Conservation (phyloP, 2,329 filamentous ascomycete genomes). For the Colletotrichum liriopes region DNA sequence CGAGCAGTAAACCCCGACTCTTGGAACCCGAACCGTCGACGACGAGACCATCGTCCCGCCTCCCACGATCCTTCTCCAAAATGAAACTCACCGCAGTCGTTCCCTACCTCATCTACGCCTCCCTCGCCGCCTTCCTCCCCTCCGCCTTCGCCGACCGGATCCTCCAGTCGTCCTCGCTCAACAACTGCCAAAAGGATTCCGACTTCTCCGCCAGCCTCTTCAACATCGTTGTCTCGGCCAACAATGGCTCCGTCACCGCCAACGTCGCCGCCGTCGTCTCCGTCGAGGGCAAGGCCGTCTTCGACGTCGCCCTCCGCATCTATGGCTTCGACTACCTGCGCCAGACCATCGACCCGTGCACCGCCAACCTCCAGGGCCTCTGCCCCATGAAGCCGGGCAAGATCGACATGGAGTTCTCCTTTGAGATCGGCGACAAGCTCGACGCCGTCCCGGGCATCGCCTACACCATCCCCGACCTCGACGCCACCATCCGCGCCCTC, state of each 20-base stretch:
- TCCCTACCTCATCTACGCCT: conserved; percentile 59
- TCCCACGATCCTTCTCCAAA: not conserved
- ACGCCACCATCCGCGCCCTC: conserved; percentile 86
- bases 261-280: conserved; percentile 86
- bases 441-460: conserved; percentile 77
- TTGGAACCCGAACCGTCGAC: not conserved
- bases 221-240: conserved; percentile 84
- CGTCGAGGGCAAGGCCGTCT: conserved; percentile 85
- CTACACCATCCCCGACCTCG: conserved; percentile 91
- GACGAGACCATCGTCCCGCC: not conserved
- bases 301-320: conserved; percentile 82
- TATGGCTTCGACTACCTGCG: conserved; percentile 85
- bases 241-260: conserved; percentile 81
- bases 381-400: conserved; percentile 92
- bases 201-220: conserved; percentile 91
- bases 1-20: not conserved
- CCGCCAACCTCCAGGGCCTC: conserved; percentile 78
- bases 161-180: conserved; percentile 87
- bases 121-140: conserved; percentile 60
- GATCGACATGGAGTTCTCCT: conserved; percentile 73
- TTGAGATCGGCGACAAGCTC: conserved; percentile 61
- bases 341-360: conserved; percentile 82
- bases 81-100: conserved; percentile 30
- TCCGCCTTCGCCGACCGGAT: conserved; percentile 72
- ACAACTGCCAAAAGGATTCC: conserved; percentile 86